Evolutionary conservation across 345 rosid genomes (phyloP).

Genomic region (Gossypium herbaceum): DNA sequence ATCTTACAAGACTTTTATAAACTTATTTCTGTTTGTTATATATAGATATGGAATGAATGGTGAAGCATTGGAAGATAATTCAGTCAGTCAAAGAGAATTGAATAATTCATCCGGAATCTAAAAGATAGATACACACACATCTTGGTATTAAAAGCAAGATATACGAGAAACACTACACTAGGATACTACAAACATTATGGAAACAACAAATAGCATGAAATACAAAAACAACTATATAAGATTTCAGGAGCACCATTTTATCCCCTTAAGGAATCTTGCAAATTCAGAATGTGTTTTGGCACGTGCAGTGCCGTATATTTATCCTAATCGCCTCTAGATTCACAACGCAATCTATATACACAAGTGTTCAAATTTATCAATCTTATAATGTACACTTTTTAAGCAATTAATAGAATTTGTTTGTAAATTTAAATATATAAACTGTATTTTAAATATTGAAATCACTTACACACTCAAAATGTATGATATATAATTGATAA

Average conservation of each 20-base stretch:
- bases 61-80: not conserved
- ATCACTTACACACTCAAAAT: no score
- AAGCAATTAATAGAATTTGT: no score
- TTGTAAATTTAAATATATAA: no score
- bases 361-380: no score
- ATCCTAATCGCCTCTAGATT: not conserved
- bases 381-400: no score
- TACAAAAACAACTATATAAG: not conserved
- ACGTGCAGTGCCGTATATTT: not conserved
- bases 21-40: no score
- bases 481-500: no score
- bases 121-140: no score
- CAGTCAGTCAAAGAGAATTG: not conserved
- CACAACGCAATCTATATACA: not conserved
- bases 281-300: not conserved
- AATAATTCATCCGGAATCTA: no score
- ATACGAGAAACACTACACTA: not conserved
- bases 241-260: not conserved
- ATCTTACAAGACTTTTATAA: not conserved
- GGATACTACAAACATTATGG: not conserved
- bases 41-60: not conserved
- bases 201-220: not conserved
- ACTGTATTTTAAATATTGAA: no score
- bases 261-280: not conserved
- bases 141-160: not conserved